Conservation (phyloP, 2,329 filamentous ascomycete genomes). For the Botrytis squamosa region DNA sequence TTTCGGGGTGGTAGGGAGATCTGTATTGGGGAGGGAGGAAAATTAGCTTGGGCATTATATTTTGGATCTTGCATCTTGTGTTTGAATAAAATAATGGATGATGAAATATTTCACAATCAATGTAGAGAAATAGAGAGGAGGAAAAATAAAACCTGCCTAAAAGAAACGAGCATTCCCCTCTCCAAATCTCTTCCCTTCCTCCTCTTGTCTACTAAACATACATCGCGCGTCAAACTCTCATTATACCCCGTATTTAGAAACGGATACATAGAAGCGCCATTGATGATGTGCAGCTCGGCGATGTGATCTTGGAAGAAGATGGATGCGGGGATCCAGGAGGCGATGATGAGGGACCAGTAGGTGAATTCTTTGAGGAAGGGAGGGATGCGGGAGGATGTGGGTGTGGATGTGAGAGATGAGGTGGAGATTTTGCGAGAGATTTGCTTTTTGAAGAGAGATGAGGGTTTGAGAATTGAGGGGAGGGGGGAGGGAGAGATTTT, state of each 20-base stretch:
- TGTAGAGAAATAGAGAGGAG: too few species aligned
- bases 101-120: too few species aligned
- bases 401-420: not conserved
- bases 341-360: constrained; percentile 51
- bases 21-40: constrained; percentile 43
- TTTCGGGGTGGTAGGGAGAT: constrained; percentile 68
- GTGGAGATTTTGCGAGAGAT: not conserved
- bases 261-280: constrained; percentile 72
- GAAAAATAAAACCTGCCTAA: constrained; percentile 50
- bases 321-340: constrained; percentile 61
- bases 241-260: constrained; percentile 68
- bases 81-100: not conserved
- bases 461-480: not conserved
- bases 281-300: constrained; percentile 56
- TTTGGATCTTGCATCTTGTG: not conserved
- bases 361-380: constrained; percentile 40
- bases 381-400: not conserved
- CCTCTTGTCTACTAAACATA: constrained; percentile 60
- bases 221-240: constrained; percentile 52
- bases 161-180: constrained; percentile 73
- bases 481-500: not conserved
- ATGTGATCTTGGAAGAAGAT: constrained; percentile 62
- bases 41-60: not conserved
- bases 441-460: not conserved
- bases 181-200: constrained; percentile 57